Percentiles rank a stretch among this genome's conserved stretches.
phyloP scores from a whole-genome alignment of 495 filamentous ascomycete genomes.

The Aspergillus ellipticus region DNA sequence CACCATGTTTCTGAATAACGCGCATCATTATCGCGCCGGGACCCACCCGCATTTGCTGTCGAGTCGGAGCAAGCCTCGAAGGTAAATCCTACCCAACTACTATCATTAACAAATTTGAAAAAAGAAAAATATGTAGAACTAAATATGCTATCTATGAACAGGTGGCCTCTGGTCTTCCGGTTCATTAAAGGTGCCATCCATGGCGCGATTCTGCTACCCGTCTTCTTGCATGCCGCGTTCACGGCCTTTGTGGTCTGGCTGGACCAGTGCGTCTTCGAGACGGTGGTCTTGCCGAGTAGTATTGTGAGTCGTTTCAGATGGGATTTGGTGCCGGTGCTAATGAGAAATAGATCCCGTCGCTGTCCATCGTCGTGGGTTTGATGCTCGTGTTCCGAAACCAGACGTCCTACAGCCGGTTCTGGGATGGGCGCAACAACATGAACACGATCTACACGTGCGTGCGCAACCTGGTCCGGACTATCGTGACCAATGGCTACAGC shows the following conservation, averaged over 20 bases:
- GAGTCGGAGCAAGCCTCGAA: constrained; percentile 54
- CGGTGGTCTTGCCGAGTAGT: constrained; percentile 58
- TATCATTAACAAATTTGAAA: no score
- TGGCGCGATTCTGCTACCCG: constrained; percentile 57
- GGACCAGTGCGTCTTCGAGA: constrained; percentile 51
- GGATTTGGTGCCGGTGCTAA: not conserved
- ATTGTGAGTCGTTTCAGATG: constrained; percentile 46
- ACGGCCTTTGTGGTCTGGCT: constrained; percentile 61
- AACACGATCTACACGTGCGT: constrained; percentile 55
- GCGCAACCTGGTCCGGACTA: constrained; percentile 60
- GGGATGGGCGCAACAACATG: constrained; percentile 62
- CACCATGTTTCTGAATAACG: constrained; percentile 21
- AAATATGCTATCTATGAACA: constrained; percentile 19
- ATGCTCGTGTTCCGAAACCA: constrained; percentile 79
- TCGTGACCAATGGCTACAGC: constrained; percentile 45
- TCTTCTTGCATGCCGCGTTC: constrained; percentile 62
- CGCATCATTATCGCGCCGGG: constrained; percentile 28
- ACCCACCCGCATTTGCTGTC: constrained; percentile 43
- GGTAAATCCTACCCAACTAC: constrained; percentile 32
- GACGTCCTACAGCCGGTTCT: constrained; percentile 69
- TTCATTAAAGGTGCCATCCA: constrained; percentile 78
- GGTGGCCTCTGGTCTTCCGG: constrained; percentile 70
- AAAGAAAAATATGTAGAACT: no score
- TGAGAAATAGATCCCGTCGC: constrained; percentile 56
- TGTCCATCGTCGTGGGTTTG: constrained; percentile 75